phyloP scores from a whole-genome alignment of 805 yeast genomes.

The Maudiozyma serrabonitensis region DNA sequence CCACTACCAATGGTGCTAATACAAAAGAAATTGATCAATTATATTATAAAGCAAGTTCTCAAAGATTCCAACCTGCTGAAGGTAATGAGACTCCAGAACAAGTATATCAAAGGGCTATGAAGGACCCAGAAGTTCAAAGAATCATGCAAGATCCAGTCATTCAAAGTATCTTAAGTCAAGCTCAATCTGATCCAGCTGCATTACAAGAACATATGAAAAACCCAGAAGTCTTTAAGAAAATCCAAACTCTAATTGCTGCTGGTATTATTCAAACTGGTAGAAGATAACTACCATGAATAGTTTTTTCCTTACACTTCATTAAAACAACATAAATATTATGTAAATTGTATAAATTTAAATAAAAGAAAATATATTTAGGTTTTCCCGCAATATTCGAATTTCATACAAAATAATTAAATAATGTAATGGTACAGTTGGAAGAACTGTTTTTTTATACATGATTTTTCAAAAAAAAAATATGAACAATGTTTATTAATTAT shows the following conservation, averaged over 20 bases:
- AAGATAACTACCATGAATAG: conserved; percentile 1
- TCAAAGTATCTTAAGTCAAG: conserved; percentile 91
- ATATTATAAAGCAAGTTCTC: conserved; percentile 62
- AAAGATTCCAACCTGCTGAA: conserved; percentile 71
- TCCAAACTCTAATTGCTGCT: conserved; percentile 84
- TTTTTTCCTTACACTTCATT: background rate
- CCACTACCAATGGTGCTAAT: conserved; percentile 49
- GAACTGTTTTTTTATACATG: too few species aligned
- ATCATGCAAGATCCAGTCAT: conserved; percentile 91
- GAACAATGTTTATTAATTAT: background rate
- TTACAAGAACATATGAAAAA: conserved; percentile 95
- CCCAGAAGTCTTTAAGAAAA: conserved; percentile 83
- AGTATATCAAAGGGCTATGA: conserved; percentile 79
- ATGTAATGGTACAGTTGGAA: too few species aligned
- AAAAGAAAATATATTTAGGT: background rate
- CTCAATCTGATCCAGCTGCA: conserved; percentile 92
- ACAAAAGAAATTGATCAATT: conserved; percentile 74
- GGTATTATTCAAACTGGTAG: conserved; percentile 90
- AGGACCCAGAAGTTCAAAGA: conserved; percentile 89
- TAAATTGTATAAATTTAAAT: background rate
- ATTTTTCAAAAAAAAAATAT: background rate
- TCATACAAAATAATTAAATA: too few species aligned
- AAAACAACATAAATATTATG: background rate
- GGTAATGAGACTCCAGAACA: conserved; percentile 86
- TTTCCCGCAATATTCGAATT: too few species aligned